Base-by-base conservation (phyloP, 78 protist genomes). In the Pigoraptor vietnamica region DNA sequence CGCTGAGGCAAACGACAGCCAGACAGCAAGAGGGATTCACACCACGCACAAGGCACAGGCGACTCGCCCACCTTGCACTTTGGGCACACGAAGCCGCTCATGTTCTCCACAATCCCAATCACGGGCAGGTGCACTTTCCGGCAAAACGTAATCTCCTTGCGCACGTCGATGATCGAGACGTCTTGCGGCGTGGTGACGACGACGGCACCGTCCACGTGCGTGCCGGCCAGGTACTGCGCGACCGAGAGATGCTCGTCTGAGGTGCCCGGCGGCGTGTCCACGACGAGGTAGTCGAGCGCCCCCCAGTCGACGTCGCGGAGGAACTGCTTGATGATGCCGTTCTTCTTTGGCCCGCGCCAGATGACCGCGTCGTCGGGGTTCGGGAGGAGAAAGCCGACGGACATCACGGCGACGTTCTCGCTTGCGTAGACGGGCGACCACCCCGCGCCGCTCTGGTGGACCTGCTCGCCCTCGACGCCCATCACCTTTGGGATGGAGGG, bases 241-340 rank as follows among this genome's bases (percentile, higher is more conserved):
- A 98, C 40, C 9, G 99, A 93, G 36, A 99, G 37, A 96, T 99
- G 99, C 94, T 99, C 99, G 92, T 99, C 99, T 0, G 99, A 97
- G 0, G 99, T 99, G 25, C 89, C 89, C 6, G 98, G 98, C 1
- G 99, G 99, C n/a, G 99, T 99, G 93, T 99, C 99, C 37, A 99
- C 89, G 0, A 99, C 39, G 6, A 99, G 95, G 37, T 90, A 97
- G 92, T 99, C 99, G 23, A 98, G 90, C 6, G 95, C 99, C 19
- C 98, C 98, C 99, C 99, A 99, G 39, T 92, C 88, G 2, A 98
- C 99, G 83, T 99, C 99, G 37, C 90, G 93, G 37, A 99, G 89
- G 81, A 99, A 99, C 93, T 98, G 99, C 93, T 97, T 96, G 95
- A 99, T 98, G 86, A 99, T 23, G 48, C 94, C 92, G 33, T 67